A percentile compares a stretch with the other conserved stretches of the same genome.
Evolutionary conservation across 768 basidiomycete species (phyloP).

Genomic region (Mycena alexandri): DNA sequence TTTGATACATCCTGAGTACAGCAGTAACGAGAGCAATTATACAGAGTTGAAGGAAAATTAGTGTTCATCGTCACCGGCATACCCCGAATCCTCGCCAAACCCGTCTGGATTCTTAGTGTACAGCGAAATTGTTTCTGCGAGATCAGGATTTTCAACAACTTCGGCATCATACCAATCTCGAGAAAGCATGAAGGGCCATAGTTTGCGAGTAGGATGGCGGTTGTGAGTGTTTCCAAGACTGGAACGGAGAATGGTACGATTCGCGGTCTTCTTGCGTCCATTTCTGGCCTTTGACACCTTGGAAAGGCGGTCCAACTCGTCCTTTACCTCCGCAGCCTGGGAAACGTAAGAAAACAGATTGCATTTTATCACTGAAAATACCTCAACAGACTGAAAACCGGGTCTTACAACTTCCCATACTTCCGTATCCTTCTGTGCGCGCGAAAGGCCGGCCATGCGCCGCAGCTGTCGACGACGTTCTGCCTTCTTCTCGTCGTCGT

Average conservation of each 20-base stretch:
- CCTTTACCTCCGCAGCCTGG: background rate
- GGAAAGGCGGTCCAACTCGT: background rate
- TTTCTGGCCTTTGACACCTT: background rate
- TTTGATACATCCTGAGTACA: no score
- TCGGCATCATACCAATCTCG: background rate
- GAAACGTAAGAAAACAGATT: background rate
- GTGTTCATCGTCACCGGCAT: background rate
- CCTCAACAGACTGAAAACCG: conserved; percentile 1
- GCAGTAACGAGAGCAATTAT: no score
- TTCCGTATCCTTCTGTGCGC: background rate
- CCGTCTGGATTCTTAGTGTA: conserved; percentile 1
- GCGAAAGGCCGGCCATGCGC: background rate
- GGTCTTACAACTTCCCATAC: conserved; percentile 9
- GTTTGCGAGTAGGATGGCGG: background rate
- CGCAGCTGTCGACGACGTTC: background rate
- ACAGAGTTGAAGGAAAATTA: no score
- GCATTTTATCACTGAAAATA: background rate
- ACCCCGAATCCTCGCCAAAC: background rate
- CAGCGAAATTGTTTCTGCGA: background rate
- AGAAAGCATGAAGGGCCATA: conserved; percentile 4
- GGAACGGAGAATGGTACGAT: background rate
- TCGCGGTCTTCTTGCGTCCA: background rate
- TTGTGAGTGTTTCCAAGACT: conserved; percentile 4
- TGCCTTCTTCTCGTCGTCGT: background rate
- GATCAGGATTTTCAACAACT: background rate